phyloP scores from a whole-genome alignment of 1,139 yeast species.

The Candida tropicalis region DNA sequence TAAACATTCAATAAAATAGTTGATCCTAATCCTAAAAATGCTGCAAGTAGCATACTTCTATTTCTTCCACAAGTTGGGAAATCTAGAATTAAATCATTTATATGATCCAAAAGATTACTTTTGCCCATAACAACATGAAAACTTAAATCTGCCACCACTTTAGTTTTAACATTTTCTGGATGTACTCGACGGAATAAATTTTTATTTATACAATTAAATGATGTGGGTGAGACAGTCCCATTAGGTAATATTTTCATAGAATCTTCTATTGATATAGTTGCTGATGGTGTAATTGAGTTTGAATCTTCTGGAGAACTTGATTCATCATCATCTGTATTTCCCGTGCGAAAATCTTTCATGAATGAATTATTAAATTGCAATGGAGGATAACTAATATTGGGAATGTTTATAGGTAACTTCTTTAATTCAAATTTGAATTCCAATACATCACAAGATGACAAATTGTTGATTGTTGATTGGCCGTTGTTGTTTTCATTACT shows the following conservation, averaged over 20 bases:
- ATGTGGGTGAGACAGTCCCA: conserved; percentile 10
- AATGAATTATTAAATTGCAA: conserved; percentile 26
- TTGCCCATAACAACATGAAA: conserved; percentile 18
- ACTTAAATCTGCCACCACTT: conserved; percentile 15
- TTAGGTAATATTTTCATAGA: conserved; percentile 12
- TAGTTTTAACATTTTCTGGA: conserved; percentile 5
- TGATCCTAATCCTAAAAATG: conserved; percentile 23
- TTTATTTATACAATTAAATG: conserved; percentile 10
- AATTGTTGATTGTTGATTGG: too few relatives aligned
- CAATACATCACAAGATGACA: conserved; percentile 14
- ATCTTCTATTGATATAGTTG: background rate
- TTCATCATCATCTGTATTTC: conserved; percentile 15
- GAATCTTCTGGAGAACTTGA: background rate
- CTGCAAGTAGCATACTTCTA: conserved; percentile 9
- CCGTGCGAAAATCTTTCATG: conserved; percentile 23
- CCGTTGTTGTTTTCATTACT: too few relatives aligned
- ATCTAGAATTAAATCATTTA: conserved; percentile 14
- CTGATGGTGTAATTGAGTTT: background rate
- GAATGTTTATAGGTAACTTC: conserved; percentile 27
- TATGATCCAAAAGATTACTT: conserved; percentile 16
- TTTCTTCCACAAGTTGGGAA: background rate
- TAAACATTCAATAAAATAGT: conserved; percentile 20
- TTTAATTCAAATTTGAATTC: conserved; percentile 31
- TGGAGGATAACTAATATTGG: conserved; percentile 26
- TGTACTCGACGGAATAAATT: conserved; percentile 9